Conservation (phyloP, 768 basidiomycete genomes). For the Tricholoma terreum region DNA sequence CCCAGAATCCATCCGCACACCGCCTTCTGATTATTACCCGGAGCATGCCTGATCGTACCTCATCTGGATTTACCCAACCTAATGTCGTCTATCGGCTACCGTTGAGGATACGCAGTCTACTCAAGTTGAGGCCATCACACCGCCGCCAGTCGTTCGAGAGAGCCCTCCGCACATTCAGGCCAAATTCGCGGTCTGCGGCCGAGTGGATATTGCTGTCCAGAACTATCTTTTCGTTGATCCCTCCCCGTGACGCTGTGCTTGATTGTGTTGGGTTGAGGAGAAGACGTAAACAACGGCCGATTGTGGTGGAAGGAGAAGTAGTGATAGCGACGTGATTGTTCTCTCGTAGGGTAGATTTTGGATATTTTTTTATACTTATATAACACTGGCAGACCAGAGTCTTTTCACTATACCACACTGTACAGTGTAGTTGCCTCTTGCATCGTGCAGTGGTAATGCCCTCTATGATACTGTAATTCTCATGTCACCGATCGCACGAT, state of each 20-base stretch:
- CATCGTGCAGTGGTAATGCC: neutral
- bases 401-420: no score
- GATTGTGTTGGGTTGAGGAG: slow-evolving; percentile 19
- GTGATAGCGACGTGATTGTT: no score
- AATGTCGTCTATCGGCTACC: neutral
- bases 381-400: no score
- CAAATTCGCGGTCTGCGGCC: slow-evolving; percentile 1
- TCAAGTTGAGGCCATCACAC: neutral
- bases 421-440: no score
- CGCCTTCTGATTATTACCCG: neutral
- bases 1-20: slow-evolving; percentile 2
- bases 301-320: no score
- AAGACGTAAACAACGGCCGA: neutral
- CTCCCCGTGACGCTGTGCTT: slow-evolving; percentile 13
- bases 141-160: slow-evolving; percentile 9
- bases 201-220: slow-evolving; percentile 1
- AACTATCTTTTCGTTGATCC: slow-evolving; percentile 6
- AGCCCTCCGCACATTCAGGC: slow-evolving; percentile 7
- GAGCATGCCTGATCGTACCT: neutral
- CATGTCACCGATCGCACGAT: no score
- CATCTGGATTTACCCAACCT: neutral
- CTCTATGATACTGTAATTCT: no score
- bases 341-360: no score
- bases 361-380: no score
- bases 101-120: neutral